Percentiles rank a stretch among this genome's conserved stretches.
Evolutionary conservation across 768 basidiomycete genomes (phyloP).

Genomic region (Leccinum imitatum): DNA sequence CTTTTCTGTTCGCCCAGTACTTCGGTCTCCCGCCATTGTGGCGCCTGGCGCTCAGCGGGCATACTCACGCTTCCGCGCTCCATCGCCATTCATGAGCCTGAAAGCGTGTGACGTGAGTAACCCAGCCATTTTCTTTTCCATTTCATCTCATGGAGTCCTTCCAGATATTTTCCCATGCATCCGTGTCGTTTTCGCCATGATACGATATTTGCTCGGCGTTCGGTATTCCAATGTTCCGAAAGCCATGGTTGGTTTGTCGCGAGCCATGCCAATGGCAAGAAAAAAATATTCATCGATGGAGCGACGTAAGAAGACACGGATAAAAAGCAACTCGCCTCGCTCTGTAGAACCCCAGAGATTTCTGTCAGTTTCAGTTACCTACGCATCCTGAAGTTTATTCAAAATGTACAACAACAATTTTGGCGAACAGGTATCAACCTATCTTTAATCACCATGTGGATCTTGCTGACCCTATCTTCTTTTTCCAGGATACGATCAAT

Average conservation of each 20-base stretch:
- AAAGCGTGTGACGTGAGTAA: neutral
- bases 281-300: conserved; percentile 1
- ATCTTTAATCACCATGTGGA: neutral
- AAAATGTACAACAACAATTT: conserved; percentile 15
- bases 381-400: neutral
- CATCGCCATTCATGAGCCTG: neutral
- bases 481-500: conserved; percentile 9
- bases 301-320: neutral
- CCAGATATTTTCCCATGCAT: neutral
- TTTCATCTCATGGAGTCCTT: conserved; percentile 1
- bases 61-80: neutral
- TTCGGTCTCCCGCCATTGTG: conserved; percentile 4
- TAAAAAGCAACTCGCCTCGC: conserved; percentile 16
- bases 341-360: neutral
- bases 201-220: neutral
- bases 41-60: conserved; percentile 2
- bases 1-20: neutral
- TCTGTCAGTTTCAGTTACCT: neutral
- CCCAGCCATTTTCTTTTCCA: conserved; percentile 1
- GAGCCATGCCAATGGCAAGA: conserved; percentile 15
- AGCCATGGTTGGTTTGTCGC: conserved; percentile 18
- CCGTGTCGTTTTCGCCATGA: neutral
- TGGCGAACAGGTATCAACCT: conserved; percentile 12
- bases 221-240: neutral
- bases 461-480: neutral